A percentile compares a stretch with the other conserved stretches of the same genome.
These are phyloP conservation scores for Ustilago lituana DNA, from an alignment of 1,284 basidiomycete species.

Conservation along the genomic window DNA sequence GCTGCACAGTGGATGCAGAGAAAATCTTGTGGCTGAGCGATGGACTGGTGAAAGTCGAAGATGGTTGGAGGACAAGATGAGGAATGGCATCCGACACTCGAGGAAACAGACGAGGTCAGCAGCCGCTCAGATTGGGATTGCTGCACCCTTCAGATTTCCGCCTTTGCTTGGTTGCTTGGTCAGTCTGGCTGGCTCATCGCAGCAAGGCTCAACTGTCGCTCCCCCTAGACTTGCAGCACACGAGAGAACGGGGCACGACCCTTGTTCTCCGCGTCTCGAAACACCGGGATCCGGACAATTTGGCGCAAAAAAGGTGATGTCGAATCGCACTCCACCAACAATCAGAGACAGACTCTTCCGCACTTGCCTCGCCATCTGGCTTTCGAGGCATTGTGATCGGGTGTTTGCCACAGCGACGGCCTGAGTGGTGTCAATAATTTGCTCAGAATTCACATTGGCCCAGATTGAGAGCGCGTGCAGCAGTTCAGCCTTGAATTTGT, in stretches of 20 bases:
- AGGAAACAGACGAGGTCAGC: no score
- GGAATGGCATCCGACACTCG: conserved; percentile 4
- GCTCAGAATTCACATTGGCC: no score
- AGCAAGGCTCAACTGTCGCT: neutral
- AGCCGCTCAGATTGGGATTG: no score
- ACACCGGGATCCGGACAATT: conserved; percentile 12
- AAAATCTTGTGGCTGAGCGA: neutral
- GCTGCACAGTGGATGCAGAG: no score
- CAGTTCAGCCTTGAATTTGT: no score
- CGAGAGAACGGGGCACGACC: conserved; percentile 2
- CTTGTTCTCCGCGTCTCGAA: conserved; percentile 21
- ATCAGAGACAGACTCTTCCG: neutral
- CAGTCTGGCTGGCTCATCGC: no score
- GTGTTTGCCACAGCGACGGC: conserved; percentile 1
- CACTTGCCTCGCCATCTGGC: conserved; percentile 18
- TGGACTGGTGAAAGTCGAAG: neutral
- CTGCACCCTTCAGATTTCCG: no score
- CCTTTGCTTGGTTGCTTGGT: neutral
- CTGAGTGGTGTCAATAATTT: no score
- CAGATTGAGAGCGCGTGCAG: no score
- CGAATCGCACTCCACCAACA: neutral
- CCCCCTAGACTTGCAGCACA: neutral
- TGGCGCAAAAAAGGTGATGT: neutral
- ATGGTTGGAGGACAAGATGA: neutral
- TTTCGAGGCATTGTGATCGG: conserved; percentile 14